These are phyloP conservation scores for Talaromyces sp. DNA, from an alignment of 2,329 filamentous ascomycete genomes.

Conservation along the genomic window DNA sequence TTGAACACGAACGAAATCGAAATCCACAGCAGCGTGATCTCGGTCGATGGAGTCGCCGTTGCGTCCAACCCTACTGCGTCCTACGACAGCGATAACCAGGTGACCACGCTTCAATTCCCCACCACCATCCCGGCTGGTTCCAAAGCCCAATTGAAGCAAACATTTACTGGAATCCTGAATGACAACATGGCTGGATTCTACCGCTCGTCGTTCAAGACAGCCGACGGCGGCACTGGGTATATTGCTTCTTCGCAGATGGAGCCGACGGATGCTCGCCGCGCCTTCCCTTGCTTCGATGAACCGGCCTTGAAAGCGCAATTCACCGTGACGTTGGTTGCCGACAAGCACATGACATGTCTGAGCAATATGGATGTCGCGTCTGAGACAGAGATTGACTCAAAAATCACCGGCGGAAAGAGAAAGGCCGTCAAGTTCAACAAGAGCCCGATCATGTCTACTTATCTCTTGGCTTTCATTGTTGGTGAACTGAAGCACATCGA, in stretches of 20 bases:
- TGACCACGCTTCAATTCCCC: slow-evolving; percentile 74
- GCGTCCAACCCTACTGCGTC: slow-evolving; percentile 63
- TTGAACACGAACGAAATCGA: slow-evolving; percentile 85
- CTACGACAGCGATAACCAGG: slow-evolving; percentile 75
- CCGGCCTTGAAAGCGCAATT: slow-evolving; percentile 90
- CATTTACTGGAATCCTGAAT: slow-evolving; percentile 76
- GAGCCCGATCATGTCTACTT: slow-evolving; percentile 92
- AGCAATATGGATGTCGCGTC: slow-evolving; percentile 95
- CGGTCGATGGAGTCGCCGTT: slow-evolving; percentile 50
- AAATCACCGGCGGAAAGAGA: slow-evolving; percentile 59
- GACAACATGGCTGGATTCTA: slow-evolving; percentile 99
- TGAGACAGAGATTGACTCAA: slow-evolving; percentile 67
- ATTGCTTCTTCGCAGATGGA: slow-evolving; percentile 95
- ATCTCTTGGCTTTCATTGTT: slow-evolving; percentile 88
- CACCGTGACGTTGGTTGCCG: slow-evolving; percentile 83
- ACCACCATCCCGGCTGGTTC: slow-evolving; percentile 67
- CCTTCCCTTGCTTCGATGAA: slow-evolving; percentile 96
- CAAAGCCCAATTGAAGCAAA: slow-evolving; percentile 73
- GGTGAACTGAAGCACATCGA: slow-evolving; percentile 93
- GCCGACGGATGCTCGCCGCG: slow-evolving; percentile 84
- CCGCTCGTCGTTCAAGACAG: slow-evolving; percentile 83
- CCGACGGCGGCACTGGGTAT: slow-evolving; percentile 72
- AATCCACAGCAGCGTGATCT: slow-evolving; percentile 69
- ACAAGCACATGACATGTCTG: slow-evolving; percentile 84
- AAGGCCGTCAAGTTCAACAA: slow-evolving; percentile 90